Evolutionary conservation across 495 filamentous ascomycete genomes (phyloP).

Genomic region (Bathelium albidoporum): DNA sequence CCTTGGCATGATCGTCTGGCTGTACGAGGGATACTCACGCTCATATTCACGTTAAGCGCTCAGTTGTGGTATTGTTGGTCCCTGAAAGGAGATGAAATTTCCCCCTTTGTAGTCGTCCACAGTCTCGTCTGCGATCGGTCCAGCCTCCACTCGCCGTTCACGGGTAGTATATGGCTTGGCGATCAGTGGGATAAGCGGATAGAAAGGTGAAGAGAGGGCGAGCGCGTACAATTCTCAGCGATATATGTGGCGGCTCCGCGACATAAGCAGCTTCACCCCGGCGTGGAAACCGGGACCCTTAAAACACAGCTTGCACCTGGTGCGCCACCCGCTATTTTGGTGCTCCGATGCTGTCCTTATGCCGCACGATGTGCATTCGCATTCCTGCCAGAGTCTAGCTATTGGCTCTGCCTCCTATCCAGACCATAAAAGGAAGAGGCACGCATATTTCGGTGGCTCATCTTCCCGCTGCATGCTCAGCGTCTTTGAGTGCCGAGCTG

Average conservation of each 20-base stretch:
- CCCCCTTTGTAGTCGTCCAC: not conserved
- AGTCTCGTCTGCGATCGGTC: not conserved
- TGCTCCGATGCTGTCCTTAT: not conserved
- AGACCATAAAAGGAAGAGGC: not conserved
- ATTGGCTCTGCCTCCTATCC: no score
- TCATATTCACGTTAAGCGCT: not conserved
- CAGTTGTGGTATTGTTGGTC: not conserved
- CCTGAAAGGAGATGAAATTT: not conserved
- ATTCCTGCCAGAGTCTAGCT: not conserved
- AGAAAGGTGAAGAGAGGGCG: not conserved
- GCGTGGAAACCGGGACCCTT: conserved; percentile 1
- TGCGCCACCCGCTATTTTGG: not conserved
- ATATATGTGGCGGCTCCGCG: conserved; percentile 6
- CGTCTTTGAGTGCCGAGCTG: not conserved
- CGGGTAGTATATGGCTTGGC: not conserved
- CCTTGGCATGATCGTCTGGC: not conserved
- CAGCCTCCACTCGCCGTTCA: not conserved
- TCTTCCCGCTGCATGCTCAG: not conserved
- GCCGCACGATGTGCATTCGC: not conserved
- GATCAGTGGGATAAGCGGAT: not conserved
- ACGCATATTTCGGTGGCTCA: conserved; percentile 1
- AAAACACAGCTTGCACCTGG: not conserved
- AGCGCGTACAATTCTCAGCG: not conserved
- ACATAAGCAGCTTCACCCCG: conserved; percentile 3
- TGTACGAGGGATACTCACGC: not conserved